Evolutionary conservation across 345 rosid species (phyloP).

Genomic region (Populus ilicifolia): DNA sequence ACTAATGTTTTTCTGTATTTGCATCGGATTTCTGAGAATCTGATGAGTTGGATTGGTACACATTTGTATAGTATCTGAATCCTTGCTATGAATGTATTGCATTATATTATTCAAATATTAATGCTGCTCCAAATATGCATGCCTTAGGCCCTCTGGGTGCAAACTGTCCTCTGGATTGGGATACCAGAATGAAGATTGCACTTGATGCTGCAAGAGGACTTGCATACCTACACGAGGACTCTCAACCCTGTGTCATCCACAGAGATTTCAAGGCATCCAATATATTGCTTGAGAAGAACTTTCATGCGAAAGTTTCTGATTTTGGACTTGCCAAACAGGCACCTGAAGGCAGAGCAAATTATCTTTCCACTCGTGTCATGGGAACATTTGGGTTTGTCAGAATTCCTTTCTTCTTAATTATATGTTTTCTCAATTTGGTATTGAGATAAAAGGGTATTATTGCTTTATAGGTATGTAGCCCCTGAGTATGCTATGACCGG

Average conservation of each 20-base stretch:
- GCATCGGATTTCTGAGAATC: no score
- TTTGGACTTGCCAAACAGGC: constrained; percentile 99
- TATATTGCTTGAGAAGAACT: constrained; percentile 90
- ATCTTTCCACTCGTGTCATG: constrained; percentile 97
- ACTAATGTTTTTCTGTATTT: neutral
- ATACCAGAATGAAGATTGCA: constrained; percentile 95
- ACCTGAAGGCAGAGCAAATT: constrained; percentile 95
- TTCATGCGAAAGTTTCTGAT: constrained; percentile 96
- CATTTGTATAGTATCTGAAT: neutral
- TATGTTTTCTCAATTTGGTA: neutral
- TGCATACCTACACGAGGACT: constrained; percentile 95
- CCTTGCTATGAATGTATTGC: neutral
- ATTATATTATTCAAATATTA: neutral
- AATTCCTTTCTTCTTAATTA: constrained; percentile 4
- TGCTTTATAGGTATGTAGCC: constrained; percentile 73
- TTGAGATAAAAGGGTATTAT: constrained; percentile 12
- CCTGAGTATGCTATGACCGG: constrained; percentile 99
- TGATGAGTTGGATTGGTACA: neutral
- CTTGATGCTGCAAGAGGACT: constrained; percentile 99
- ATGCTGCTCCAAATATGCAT: constrained; percentile 22
- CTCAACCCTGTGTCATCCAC: constrained; percentile 96
- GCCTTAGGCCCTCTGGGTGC: constrained; percentile 80
- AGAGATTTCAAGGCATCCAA: constrained; percentile 98
- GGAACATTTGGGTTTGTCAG: constrained; percentile 93
- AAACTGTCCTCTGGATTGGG: constrained; percentile 96